These are phyloP conservation scores for Chenopodium berlandieri DNA, from an alignment of 148 eudicot species.

Conservation along the genomic window DNA sequence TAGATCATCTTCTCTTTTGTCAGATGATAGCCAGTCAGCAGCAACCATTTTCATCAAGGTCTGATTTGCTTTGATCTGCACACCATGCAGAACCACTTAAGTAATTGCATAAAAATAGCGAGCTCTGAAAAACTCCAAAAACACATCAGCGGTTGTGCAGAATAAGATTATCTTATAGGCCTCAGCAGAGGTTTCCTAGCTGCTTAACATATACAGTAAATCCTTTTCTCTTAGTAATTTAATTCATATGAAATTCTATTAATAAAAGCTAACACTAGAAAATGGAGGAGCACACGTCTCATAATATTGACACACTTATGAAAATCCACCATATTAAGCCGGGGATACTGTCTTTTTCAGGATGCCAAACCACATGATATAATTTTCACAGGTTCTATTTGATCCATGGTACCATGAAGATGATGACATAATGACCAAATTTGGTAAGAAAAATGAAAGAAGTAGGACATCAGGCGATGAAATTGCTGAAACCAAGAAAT, in stretches of 20 bases:
- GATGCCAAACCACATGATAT: neutral
- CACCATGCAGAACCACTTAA: neutral
- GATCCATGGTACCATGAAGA: neutral
- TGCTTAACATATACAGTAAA: neutral
- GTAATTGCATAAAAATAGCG: neutral
- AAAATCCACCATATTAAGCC: neutral
- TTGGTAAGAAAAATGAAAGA: neutral
- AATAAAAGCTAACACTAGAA: neutral
- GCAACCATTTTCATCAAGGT: conserved; percentile 70
- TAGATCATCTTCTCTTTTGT: conserved; percentile 68
- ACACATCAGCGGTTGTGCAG: too few species aligned
- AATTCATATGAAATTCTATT: neutral
- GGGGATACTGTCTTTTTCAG: neutral
- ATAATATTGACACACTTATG: neutral
- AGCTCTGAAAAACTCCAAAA: neutral
- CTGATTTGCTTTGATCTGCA: conserved; percentile 55
- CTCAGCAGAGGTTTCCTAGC: neutral
- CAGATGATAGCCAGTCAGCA: conserved; percentile 67
- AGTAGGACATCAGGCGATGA: neutral
- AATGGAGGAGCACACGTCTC: neutral
- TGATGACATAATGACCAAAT: too few species aligned
- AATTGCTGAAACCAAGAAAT: neutral
- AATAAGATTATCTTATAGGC: too few species aligned
- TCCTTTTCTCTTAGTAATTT: too few species aligned
- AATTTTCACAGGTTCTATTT: neutral